Base-by-base conservation (phyloP, 805 yeast species). In the Ogataea saltuana region DNA sequence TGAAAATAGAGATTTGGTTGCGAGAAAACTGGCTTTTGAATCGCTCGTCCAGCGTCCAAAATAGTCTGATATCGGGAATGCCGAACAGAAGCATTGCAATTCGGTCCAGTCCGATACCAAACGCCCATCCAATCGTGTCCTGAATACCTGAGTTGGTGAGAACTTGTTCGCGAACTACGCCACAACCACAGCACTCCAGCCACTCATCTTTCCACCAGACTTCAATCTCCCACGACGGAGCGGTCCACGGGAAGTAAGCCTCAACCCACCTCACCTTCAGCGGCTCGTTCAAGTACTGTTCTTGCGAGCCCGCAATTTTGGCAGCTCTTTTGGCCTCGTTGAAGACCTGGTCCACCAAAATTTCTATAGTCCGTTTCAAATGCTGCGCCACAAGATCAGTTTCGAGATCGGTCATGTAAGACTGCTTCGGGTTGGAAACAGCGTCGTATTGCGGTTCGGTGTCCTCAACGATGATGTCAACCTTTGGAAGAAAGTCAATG, bases 201-300 rank as follows among this genome's bases (percentile, higher is more conserved):
- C 99, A 93, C 54, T 90, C 95, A 40, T 93, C 95, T 60, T 89
- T 87, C 97, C 98, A 93, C 90, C 95, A 89, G 4, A 93, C 96
- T 66, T 93, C 99, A 53, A 95, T 88, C 59, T 93, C 97, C 95
- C 96, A 93, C 32, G 96, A 86, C 3, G 99, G 99, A 1, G 96
- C 81, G 3, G 99, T 93, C 97, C 98, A 93, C 3, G 99, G 99
- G 70, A 93, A 93, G 58, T 82, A 88, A 0, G 93, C 95, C 57
- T 88, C 95, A 25, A 89, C 85, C 99, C 99, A 93, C 54, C 98
- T 75, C 15, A 90, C 86, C 58, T 78, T 83, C 48, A 93, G 72
- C 6, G 96, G 96, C 53, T 82, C 84, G 46, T 80, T 74, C 49
- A 82, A 63, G 53, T 81, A 83, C 4, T 75, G 80, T 42, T 76